Evolutionary conservation across 148 eudicot genomes (phyloP).

Genomic region (Amaranthus palmeri): DNA sequence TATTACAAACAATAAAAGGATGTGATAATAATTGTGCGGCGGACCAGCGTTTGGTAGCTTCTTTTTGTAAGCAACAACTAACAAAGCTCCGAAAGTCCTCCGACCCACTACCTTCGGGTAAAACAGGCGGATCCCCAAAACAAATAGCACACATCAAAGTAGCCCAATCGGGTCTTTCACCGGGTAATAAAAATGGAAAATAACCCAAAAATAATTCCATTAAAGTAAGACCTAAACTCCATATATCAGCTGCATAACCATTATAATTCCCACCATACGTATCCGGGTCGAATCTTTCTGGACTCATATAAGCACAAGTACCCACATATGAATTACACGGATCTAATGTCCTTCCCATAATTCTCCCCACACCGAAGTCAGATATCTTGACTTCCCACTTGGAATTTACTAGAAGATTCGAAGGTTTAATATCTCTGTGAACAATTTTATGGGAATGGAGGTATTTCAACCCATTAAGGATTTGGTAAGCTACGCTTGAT

Average conservation of each 20-base stretch:
- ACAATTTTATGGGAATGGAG: conserved; percentile 77
- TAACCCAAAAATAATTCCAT: conserved; percentile 81
- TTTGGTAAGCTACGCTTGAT: conserved; percentile 45
- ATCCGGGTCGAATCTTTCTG: conserved; percentile 91
- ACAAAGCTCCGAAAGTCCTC: conserved; percentile 35
- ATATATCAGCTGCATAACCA: conserved; percentile 82
- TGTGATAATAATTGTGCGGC: conserved; percentile 39
- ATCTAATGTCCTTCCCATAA: conserved; percentile 71
- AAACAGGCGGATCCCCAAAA: conserved; percentile 73
- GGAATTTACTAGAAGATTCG: conserved; percentile 51
- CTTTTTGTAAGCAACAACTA: conserved; percentile 43
- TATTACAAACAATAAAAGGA: conserved; percentile 35
- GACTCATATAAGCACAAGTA: conserved; percentile 95
- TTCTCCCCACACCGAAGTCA: conserved; percentile 85
- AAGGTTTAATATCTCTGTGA: conserved; percentile 77
- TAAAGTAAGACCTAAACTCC: conserved; percentile 81
- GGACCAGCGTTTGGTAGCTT: conserved; percentile 35
- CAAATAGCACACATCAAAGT: conserved; percentile 92
- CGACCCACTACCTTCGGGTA: conserved; percentile 36
- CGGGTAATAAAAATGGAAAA: conserved; percentile 62
- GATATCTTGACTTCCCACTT: conserved; percentile 67
- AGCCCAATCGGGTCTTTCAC: conserved; percentile 91
- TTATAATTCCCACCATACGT: conserved; percentile 68
- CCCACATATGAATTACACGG: conserved; percentile 92
- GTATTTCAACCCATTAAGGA: conserved; percentile 53